Evolutionary conservation across 2,329 filamentous ascomycete species (phyloP).

Genomic region (Fusarium euwallaceae): DNA sequence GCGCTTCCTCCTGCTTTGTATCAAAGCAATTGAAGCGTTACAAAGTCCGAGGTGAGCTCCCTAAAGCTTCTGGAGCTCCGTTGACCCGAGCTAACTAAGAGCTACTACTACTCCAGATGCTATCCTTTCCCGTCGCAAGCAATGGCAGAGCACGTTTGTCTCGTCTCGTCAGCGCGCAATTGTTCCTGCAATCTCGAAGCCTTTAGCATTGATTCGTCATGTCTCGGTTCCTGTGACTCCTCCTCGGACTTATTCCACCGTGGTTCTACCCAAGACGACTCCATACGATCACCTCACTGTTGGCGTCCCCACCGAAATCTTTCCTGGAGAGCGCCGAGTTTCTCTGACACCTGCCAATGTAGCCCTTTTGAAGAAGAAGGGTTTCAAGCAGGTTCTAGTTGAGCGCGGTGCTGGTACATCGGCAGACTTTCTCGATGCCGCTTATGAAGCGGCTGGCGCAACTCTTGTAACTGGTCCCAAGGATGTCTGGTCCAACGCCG

Average conservation of each 20-base stretch:
- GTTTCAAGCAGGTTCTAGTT: constrained; percentile 81
- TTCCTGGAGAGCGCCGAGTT: constrained; percentile 82
- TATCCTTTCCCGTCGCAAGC: constrained; percentile 46
- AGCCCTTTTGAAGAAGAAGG: constrained; percentile 85
- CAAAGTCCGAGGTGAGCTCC: constrained; percentile 37
- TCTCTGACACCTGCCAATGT: constrained; percentile 89
- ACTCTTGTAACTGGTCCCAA: constrained; percentile 77
- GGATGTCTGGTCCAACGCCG: constrained; percentile 78
- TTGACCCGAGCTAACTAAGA: constrained; percentile 19
- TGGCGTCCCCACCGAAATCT: constrained; percentile 85
- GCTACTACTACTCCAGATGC: constrained; percentile 3
- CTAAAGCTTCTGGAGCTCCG: neutral
- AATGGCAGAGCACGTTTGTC: constrained; percentile 56
- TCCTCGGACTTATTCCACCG: constrained; percentile 56
- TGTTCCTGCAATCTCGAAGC: constrained; percentile 46
- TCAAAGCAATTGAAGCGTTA: constrained; percentile 41
- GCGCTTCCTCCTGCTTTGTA: constrained; percentile 44
- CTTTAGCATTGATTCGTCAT: constrained; percentile 57
- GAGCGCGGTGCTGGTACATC: constrained; percentile 83
- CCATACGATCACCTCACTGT: constrained; percentile 82
- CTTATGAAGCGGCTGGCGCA: constrained; percentile 83
- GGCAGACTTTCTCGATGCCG: constrained; percentile 82
- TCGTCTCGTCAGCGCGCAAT: constrained; percentile 46
- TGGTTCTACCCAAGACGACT: constrained; percentile 58
- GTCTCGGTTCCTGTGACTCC: constrained; percentile 49